Evolutionary conservation across 2,329 filamentous ascomycete genomes (phyloP).

Genomic region (Epichloe bromicola): DNA sequence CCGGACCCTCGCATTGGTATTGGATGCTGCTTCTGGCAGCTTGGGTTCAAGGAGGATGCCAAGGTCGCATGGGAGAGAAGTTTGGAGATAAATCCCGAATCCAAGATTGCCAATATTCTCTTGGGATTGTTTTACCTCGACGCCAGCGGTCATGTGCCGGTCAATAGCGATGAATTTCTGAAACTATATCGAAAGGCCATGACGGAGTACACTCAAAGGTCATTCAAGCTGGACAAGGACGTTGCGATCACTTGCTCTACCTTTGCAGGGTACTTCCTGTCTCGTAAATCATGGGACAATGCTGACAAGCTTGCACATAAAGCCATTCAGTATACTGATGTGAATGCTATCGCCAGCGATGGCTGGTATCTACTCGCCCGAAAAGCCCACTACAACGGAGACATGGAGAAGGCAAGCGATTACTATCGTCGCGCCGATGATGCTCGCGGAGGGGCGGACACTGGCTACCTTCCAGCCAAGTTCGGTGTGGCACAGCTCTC

Average conservation of each 20-base stretch:
- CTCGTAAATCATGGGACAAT: conserved; percentile 65
- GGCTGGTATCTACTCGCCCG: conserved; percentile 92
- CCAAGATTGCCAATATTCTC: conserved; percentile 81
- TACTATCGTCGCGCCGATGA: conserved; percentile 87
- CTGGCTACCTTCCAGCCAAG: conserved; percentile 84
- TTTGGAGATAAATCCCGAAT: conserved; percentile 67
- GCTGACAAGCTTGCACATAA: conserved; percentile 82
- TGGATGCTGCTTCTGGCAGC: conserved; percentile 92
- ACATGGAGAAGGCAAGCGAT: conserved; percentile 63
- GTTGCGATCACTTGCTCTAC: conserved; percentile 81
- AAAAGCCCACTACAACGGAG: conserved; percentile 75
- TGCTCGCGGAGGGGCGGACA: conserved; percentile 80
- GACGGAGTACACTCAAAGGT: conserved; percentile 84
- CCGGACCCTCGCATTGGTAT: conserved; percentile 94
- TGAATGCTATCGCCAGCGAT: conserved; percentile 92
- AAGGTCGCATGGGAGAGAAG: conserved; percentile 81
- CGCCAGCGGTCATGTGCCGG: conserved; percentile 67
- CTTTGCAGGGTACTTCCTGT: conserved; percentile 81
- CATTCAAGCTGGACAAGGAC: conserved; percentile 87
- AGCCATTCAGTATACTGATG: conserved; percentile 89
- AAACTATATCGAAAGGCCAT: conserved; percentile 84
- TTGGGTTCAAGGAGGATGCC: conserved; percentile 88
- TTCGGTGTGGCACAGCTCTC: conserved; percentile 87
- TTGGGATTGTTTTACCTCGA: conserved; percentile 85
- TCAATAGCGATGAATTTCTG: conserved; percentile 74